phyloP scores from a whole-genome alignment of 495 filamentous ascomycete species.

The Aspergillus leporis region DNA sequence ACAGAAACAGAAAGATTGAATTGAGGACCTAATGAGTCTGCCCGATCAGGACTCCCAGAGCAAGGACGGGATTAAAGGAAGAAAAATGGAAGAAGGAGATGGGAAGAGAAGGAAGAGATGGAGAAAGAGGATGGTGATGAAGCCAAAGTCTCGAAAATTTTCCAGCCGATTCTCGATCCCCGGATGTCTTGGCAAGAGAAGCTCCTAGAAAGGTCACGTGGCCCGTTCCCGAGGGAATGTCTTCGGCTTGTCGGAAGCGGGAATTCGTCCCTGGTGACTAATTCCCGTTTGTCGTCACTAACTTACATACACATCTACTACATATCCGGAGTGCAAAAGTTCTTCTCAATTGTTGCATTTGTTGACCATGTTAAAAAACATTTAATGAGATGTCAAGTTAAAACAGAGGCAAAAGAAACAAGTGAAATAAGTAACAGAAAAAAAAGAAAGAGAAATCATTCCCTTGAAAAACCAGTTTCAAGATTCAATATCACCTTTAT shows the following conservation, averaged over 20 bases:
- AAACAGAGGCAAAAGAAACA: too few species aligned
- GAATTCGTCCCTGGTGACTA: not conserved
- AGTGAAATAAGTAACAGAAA: too few species aligned
- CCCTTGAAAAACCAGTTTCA: too few species aligned
- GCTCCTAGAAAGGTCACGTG: conserved; percentile 50
- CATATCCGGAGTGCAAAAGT: too few species aligned
- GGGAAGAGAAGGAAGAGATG: conserved; percentile 26
- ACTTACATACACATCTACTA: too few species aligned
- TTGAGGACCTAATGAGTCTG: conserved; percentile 19
- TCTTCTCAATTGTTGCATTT: too few species aligned
- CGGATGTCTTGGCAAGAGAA: conserved; percentile 49
- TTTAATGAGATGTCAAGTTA: too few species aligned
- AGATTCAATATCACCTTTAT: too few species aligned
- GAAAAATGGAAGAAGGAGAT: conserved; percentile 25
- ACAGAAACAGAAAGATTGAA: conserved; percentile 20
- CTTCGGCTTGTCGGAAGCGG: conserved; percentile 25
- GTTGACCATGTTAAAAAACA: too few species aligned
- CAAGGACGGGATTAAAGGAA: conserved; percentile 23
- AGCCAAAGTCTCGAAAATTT: conserved; percentile 55
- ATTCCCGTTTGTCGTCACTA: too few species aligned
- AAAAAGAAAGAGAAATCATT: too few species aligned
- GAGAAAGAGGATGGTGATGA: conserved; percentile 31
- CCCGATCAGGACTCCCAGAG: conserved; percentile 37
- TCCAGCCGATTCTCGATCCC: conserved; percentile 49
- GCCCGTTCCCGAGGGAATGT: conserved; percentile 31